Evolutionary conservation across 2,329 filamentous ascomycete species (phyloP).

Genomic region (Pyrenophora teres): DNA sequence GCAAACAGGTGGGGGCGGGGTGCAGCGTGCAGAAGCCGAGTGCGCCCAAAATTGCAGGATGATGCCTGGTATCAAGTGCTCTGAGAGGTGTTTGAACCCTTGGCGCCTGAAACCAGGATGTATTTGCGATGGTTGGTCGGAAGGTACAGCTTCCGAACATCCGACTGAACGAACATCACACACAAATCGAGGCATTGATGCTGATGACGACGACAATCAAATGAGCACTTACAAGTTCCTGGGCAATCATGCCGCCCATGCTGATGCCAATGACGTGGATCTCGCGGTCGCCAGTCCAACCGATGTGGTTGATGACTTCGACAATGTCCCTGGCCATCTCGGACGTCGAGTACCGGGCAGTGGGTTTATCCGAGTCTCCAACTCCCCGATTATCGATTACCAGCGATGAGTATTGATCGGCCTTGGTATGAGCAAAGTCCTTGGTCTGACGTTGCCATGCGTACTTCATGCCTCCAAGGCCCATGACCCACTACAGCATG

Average conservation of each 20-base stretch:
- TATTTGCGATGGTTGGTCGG: constrained; percentile 24
- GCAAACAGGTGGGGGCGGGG: constrained; percentile 21
- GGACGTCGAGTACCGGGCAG: constrained; percentile 75
- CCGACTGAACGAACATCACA: background rate
- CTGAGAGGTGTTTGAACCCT: constrained; percentile 21
- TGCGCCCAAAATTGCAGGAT: constrained; percentile 30
- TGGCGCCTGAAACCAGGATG: constrained; percentile 11
- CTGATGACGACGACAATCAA: background rate
- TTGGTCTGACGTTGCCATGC: constrained; percentile 84
- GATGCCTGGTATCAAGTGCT: constrained; percentile 22
- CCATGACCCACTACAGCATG: constrained; percentile 72
- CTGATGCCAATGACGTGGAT: constrained; percentile 77
- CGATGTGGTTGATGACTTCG: constrained; percentile 70
- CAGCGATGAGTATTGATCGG: constrained; percentile 71
- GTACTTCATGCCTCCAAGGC: constrained; percentile 69
- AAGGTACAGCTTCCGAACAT: constrained; percentile 32
- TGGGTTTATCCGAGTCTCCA: constrained; percentile 77
- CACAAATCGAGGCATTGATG: constrained; percentile 7
- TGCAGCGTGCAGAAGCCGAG: constrained; percentile 17
- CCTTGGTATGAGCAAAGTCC: constrained; percentile 75
- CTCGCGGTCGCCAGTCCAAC: constrained; percentile 65
- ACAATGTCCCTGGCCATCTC: constrained; percentile 82
- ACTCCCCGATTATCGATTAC: constrained; percentile 86
- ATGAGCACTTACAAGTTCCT: constrained; percentile 66
- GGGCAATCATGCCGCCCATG: constrained; percentile 91